Evolutionary conservation across 179 eudicot species (phyloP).

Genomic region (Beta lomatogona): DNA sequence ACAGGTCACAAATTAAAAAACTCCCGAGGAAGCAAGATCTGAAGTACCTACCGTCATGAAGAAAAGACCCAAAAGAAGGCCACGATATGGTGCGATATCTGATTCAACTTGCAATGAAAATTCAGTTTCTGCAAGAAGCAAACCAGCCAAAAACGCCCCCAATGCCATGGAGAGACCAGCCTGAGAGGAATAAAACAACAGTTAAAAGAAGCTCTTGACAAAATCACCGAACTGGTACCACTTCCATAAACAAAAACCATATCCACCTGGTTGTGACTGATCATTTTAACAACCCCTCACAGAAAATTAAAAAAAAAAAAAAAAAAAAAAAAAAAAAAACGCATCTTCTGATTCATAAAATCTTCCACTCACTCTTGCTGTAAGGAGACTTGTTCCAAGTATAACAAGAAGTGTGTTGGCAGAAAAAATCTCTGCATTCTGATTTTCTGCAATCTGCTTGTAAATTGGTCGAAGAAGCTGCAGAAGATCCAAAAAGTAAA

Average conservation of each 20-base stretch:
- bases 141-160: constrained; percentile 99
- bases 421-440: constrained; percentile 97
- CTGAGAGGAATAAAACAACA: constrained; percentile 52
- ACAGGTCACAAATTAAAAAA: background rate
- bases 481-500: constrained; percentile 25
- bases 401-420: constrained; percentile 97
- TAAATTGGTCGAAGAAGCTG: constrained; percentile 99
- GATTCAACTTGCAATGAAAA: constrained; percentile 97
- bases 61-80: constrained; percentile 96
- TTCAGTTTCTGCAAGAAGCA: constrained; percentile 98
- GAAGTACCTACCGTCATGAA: constrained; percentile 87
- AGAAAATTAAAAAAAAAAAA: background rate
- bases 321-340: background rate
- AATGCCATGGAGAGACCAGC: constrained; percentile 99
- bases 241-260: background rate
- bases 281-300: background rate
- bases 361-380: constrained; percentile 73
- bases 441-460: constrained; percentile 95
- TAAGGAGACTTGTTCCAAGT: constrained; percentile 93
- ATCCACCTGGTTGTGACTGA: background rate
- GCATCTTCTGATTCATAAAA: constrained; percentile 2
- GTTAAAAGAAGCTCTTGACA: background rate
- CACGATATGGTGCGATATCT: constrained; percentile 99
- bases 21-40: background rate
- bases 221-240: background rate